phyloP scores from a whole-genome alignment of 257 asterid genomes.

The Nicotiana sylvestris region DNA sequence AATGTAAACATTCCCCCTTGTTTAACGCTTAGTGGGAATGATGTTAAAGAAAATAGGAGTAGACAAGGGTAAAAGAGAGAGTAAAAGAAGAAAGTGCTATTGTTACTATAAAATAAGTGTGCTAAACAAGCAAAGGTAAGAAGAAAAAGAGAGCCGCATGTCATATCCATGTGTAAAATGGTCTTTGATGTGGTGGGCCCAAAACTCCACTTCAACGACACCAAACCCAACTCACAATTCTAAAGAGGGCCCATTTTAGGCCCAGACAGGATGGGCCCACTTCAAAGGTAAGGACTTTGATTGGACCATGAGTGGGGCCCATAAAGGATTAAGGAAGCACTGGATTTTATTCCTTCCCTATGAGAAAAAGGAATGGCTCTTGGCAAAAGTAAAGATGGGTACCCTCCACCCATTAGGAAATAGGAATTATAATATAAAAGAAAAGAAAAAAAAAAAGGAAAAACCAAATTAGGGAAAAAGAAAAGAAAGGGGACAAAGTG shows the following conservation, averaged over 20 bases:
- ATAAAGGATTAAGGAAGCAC: conserved; percentile 28
- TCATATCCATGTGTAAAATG: conserved; percentile 31
- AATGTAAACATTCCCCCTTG: too few species aligned
- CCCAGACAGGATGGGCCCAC: conserved; percentile 41
- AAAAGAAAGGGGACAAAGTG: conserved; percentile 61
- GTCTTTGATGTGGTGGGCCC: conserved; percentile 64
- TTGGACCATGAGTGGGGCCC: conserved; percentile 34
- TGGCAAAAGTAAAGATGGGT: conserved; percentile 38
- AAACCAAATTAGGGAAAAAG: conserved; percentile 3
- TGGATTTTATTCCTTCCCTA: conserved; percentile 48
- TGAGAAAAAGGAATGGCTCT: conserved; percentile 48
- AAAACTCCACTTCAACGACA: conserved; percentile 46
- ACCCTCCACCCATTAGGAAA: conserved; percentile 46
- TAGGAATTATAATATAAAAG: background rate
- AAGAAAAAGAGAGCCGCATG: background rate
- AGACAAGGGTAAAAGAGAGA: too few species aligned
- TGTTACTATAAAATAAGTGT: conserved; percentile 17
- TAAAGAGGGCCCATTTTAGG: conserved; percentile 26
- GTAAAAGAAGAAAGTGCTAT: too few species aligned
- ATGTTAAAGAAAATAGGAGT: too few species aligned
- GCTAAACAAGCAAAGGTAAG: conserved; percentile 41
- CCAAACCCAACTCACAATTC: conserved; percentile 62
- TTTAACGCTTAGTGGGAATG: too few species aligned
- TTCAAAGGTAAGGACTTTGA: conserved; percentile 12
- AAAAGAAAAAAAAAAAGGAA: background rate